phyloP scores from a whole-genome alignment of 352 stramenopile genomes.

The Saprolegnia diclina region DNA sequence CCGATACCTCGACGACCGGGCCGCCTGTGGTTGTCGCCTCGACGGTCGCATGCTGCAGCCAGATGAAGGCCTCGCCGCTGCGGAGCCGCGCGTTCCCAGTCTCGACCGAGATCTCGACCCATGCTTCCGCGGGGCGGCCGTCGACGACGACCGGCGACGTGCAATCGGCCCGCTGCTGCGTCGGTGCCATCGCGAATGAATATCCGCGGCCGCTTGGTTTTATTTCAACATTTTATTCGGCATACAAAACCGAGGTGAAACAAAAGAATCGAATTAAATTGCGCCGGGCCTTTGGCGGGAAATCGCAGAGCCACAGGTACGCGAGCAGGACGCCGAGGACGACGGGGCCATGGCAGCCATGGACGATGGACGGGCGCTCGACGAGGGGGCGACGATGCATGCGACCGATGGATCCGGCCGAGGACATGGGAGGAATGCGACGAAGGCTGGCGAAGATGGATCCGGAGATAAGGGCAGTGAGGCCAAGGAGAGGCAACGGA shows the following conservation, averaged over 20 bases:
- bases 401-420: too few species aligned
- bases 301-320: constrained; percentile 30
- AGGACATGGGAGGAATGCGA: too few species aligned
- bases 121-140: not conserved
- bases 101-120: constrained; percentile 18
- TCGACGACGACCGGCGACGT: not conserved
- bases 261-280: not conserved
- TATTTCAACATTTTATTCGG: constrained; percentile 27
- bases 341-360: too few species aligned
- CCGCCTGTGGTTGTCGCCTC: not conserved
- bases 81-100: constrained; percentile 10
- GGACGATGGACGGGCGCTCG: too few species aligned
- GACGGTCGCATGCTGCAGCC: not conserved
- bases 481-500: too few species aligned
- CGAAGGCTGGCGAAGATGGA: too few species aligned
- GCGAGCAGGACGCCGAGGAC: too few species aligned
- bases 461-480: too few species aligned
- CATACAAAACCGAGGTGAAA: constrained; percentile 65
- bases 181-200: not conserved
- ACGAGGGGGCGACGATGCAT: too few species aligned
- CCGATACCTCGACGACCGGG: constrained; percentile 1
- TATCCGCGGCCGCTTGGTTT: not conserved
- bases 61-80: constrained; percentile 15
- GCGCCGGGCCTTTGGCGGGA: not conserved
- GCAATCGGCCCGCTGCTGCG: not conserved